Evolutionary conservation across 768 basidiomycete species (phyloP).

Genomic region (Leccinum imitatum): DNA sequence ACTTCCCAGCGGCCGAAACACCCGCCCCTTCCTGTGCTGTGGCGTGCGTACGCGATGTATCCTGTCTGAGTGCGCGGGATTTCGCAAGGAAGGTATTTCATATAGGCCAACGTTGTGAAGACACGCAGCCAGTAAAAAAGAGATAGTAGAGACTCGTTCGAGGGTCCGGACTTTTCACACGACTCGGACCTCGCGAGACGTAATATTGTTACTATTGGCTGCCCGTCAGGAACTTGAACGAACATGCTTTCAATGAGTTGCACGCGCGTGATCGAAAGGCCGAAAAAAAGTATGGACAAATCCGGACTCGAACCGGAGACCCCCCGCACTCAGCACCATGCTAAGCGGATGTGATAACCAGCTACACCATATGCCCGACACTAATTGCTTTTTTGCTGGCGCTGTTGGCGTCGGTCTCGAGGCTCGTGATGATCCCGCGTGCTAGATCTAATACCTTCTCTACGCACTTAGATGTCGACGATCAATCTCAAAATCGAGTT

Average conservation of each 20-base stretch:
- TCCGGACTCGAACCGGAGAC: conserved; percentile 42
- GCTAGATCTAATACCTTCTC: no score
- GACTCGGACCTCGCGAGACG: background rate
- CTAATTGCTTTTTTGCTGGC: background rate
- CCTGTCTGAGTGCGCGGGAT: background rate
- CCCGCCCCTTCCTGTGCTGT: background rate
- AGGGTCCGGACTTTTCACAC: background rate
- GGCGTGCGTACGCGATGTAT: background rate
- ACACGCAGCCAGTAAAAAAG: background rate
- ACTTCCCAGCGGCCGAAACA: background rate
- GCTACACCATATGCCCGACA: conserved; percentile 39
- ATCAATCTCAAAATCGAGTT: conserved; percentile 66
- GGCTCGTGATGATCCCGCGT: background rate
- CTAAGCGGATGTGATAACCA: conserved; percentile 43
- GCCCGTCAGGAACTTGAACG: background rate
- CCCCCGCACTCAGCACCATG: conserved; percentile 36
- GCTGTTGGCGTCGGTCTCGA: background rate
- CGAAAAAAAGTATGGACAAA: conserved; percentile 35
- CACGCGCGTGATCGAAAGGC: background rate
- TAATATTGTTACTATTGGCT: background rate
- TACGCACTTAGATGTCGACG: conserved; percentile 8
- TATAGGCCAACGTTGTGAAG: background rate
- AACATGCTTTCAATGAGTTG: background rate
- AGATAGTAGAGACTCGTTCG: background rate
- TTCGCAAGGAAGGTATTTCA: background rate